Evolutionary conservation across 2,329 filamentous ascomycete species (phyloP).

Genomic region (Ophiostoma montium): DNA sequence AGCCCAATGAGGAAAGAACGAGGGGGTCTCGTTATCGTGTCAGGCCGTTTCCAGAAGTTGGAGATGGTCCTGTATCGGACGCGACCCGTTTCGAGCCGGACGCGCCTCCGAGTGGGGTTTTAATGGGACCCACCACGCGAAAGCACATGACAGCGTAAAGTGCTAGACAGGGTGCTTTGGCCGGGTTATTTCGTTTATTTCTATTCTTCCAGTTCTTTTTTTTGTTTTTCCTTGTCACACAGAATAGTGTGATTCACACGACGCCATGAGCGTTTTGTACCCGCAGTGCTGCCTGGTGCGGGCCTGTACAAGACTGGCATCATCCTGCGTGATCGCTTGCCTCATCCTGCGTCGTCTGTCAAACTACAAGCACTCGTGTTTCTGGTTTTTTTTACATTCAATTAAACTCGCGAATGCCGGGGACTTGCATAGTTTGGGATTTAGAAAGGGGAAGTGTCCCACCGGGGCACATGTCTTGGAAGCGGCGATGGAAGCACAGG

Average conservation of each 20-base stretch:
- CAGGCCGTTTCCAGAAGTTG: background rate
- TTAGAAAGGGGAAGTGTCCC: no score
- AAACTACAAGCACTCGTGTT: no score
- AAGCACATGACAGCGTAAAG: background rate
- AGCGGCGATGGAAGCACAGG: no score
- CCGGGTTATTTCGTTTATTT: background rate
- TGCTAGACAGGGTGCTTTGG: background rate
- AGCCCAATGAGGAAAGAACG: background rate
- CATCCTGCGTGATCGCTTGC: background rate
- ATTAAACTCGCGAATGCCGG: no score
- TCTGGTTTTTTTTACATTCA: background rate
- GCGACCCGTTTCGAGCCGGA: background rate
- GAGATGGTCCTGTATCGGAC: background rate
- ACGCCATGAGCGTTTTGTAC: background rate
- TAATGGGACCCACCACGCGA: background rate
- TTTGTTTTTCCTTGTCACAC: background rate
- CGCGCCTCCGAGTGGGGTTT: background rate
- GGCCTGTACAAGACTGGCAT: background rate
- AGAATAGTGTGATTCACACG: background rate
- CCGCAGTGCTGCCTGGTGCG: constrained; percentile 1
- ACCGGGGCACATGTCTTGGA: no score
- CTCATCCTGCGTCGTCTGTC: no score
- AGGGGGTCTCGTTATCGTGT: background rate
- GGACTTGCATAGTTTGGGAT: no score
- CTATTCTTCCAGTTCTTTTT: background rate